Percentiles rank a stretch among this genome's conserved stretches.
phyloP scores from a whole-genome alignment of 2,329 filamentous ascomycete genomes.

The Fusarium staphyleae region DNA sequence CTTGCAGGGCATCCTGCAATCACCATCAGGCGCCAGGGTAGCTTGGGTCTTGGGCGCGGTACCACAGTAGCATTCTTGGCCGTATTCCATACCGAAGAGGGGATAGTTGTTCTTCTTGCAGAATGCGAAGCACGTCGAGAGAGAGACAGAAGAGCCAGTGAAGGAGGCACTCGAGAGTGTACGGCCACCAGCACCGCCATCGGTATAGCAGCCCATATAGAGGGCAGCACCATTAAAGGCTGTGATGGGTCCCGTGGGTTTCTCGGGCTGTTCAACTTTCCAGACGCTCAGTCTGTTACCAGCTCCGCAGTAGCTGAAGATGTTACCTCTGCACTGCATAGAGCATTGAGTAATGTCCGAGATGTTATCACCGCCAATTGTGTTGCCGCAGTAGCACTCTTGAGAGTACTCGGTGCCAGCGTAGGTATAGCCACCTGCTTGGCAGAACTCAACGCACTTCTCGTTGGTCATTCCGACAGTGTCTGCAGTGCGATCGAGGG shows the following conservation, averaged over 20 bases:
- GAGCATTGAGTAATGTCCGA: conserved; percentile 35
- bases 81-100: conserved; percentile 37
- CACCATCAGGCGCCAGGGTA: conserved; percentile 23
- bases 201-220: conserved; percentile 34
- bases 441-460: conserved; percentile 43
- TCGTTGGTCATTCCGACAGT: conserved; percentile 39
- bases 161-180: conserved; percentile 30
- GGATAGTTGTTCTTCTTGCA: conserved; percentile 35
- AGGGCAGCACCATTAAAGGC: conserved; percentile 24
- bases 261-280: conserved; percentile 25
- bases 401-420: conserved; percentile 47
- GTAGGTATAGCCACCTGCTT: conserved; percentile 40
- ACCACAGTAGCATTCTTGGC: conserved; percentile 34
- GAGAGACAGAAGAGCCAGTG: conserved; percentile 27
- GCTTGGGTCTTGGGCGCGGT: conserved; percentile 26
- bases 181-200: conserved; percentile 32
- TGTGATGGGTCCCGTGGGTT: conserved; percentile 19
- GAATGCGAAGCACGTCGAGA: conserved; percentile 32
- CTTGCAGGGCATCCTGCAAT: conserved; percentile 31
- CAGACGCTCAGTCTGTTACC: conserved; percentile 36
- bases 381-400: conserved; percentile 47
- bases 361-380: conserved; percentile 19
- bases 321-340: conserved; percentile 39
- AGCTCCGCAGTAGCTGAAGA: conserved; percentile 36
- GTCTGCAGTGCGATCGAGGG: conserved; percentile 19